These are phyloP conservation scores for Echium plantagineum DNA, from an alignment of 257 asterid genomes.

Conservation along the genomic window DNA sequence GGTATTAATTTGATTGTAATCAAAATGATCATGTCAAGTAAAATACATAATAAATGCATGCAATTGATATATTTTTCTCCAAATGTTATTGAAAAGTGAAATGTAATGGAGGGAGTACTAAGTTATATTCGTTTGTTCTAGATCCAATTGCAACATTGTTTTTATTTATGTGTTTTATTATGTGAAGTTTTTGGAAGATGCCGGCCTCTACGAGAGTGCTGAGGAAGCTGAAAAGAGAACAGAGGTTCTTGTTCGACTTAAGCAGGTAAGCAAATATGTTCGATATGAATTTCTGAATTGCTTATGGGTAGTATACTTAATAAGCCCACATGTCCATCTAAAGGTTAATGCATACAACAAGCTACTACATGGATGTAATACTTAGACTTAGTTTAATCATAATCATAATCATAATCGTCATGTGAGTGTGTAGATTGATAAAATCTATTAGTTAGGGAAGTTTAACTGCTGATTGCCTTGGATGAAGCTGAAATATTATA, in stretches of 20 bases:
- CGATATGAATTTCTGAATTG: neutral
- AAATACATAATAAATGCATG: too few relatives aligned
- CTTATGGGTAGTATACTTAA: neutral
- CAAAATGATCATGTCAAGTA: too few relatives aligned
- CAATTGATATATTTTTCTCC: too few relatives aligned
- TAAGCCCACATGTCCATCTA: too few relatives aligned
- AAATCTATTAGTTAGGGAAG: neutral
- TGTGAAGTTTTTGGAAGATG: slow-evolving; percentile 51
- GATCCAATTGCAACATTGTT: neutral
- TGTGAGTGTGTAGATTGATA: neutral
- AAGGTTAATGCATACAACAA: too few relatives aligned
- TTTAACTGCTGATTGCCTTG: neutral
- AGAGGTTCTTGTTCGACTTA: slow-evolving; percentile 54
- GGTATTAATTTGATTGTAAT: too few relatives aligned
- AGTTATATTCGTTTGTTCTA: neutral
- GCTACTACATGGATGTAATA: neutral
- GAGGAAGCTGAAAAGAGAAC: slow-evolving; percentile 68
- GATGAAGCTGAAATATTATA: neutral
- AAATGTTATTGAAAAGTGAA: too few relatives aligned
- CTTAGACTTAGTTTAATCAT: neutral
- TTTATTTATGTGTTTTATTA: slow-evolving; percentile 9
- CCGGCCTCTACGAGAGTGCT: slow-evolving; percentile 66
- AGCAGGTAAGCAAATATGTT: slow-evolving; percentile 69
- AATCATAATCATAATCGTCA: neutral
- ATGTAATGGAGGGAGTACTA: too few relatives aligned